Conservation (phyloP, 2,329 filamentous ascomycete genomes). For the Diplodia seriata region DNA sequence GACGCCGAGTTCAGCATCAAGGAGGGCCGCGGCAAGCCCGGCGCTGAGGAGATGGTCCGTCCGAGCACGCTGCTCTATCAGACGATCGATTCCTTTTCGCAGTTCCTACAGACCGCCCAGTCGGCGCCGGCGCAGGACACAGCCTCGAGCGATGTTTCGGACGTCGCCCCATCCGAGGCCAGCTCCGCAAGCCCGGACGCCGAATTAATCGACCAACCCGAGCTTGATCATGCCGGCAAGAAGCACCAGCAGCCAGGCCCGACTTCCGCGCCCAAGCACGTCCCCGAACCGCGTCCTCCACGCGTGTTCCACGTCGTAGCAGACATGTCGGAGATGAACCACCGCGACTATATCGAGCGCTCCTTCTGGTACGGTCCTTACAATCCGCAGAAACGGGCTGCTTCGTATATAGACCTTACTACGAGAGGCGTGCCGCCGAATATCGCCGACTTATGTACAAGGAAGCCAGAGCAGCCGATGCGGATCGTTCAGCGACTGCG, state of each 20-base stretch:
- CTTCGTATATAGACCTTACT: slow-evolving; percentile 41
- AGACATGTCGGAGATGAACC: slow-evolving; percentile 48
- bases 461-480: slow-evolving; percentile 23
- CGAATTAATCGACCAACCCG: slow-evolving; percentile 2
- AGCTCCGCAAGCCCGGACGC: slow-evolving; percentile 24
- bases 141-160: slow-evolving; percentile 20
- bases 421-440: slow-evolving; percentile 34
- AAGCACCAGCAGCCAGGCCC: slow-evolving; percentile 4
- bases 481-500: slow-evolving; percentile 41
- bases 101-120: neutral
- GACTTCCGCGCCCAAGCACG: slow-evolving; percentile 30
- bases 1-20: slow-evolving; percentile 32
- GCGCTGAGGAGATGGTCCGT: slow-evolving; percentile 43
- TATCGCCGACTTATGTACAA: slow-evolving; percentile 26
- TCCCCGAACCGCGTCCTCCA: slow-evolving; percentile 36
- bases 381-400: slow-evolving; percentile 29
- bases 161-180: slow-evolving; percentile 32
- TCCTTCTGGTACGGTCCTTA: slow-evolving; percentile 20
- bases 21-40: slow-evolving; percentile 33
- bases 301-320: slow-evolving; percentile 52
- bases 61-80: slow-evolving; percentile 39
- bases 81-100: slow-evolving; percentile 12
- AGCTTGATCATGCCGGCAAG: slow-evolving; percentile 4
- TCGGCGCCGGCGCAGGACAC: neutral
- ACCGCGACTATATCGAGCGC: slow-evolving; percentile 51